Evolutionary conservation across 2,329 filamentous ascomycete genomes (phyloP).

Genomic region (Paecilomyces dactylethromorphus): DNA sequence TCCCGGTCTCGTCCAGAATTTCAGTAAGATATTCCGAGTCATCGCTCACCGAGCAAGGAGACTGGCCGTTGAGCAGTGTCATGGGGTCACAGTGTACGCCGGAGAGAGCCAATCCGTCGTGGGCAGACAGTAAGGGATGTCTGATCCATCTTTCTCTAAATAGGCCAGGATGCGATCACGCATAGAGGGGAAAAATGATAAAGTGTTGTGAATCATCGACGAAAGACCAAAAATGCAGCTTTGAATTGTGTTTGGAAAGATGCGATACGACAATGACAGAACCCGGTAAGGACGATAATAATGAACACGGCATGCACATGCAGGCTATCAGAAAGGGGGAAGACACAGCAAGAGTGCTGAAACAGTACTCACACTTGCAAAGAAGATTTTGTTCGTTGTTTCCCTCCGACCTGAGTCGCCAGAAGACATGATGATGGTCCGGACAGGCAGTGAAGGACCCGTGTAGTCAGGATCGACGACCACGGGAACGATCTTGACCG

Average conservation of each 20-base stretch:
- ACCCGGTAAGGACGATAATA: not conserved
- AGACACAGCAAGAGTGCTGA: conserved; percentile 1
- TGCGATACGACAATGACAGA: not conserved
- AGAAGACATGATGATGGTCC: conserved; percentile 21
- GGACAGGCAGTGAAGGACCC: not conserved
- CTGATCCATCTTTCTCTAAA: not conserved
- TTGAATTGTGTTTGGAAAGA: not conserved
- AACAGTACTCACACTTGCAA: conserved; percentile 26
- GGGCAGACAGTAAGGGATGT: not conserved
- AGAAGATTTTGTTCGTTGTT: conserved; percentile 28
- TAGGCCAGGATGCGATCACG: not conserved
- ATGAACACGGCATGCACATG: not conserved
- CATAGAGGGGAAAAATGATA: not conserved
- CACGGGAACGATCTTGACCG: conserved; percentile 4
- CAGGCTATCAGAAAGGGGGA: not conserved
- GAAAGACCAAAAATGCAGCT: not conserved
- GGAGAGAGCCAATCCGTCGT: not conserved
- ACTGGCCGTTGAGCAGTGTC: not conserved
- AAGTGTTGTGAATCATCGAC: not conserved
- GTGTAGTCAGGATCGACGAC: not conserved
- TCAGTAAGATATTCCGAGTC: not conserved
- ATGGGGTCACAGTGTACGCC: not conserved
- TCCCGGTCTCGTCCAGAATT: not conserved
- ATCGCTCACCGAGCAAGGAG: not conserved
- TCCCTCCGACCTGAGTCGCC: conserved; percentile 20